These are phyloP conservation scores for Umbelopsis isabellina DNA, from an alignment of 192 early-diverging fungal genomes.

Conservation along the genomic window DNA sequence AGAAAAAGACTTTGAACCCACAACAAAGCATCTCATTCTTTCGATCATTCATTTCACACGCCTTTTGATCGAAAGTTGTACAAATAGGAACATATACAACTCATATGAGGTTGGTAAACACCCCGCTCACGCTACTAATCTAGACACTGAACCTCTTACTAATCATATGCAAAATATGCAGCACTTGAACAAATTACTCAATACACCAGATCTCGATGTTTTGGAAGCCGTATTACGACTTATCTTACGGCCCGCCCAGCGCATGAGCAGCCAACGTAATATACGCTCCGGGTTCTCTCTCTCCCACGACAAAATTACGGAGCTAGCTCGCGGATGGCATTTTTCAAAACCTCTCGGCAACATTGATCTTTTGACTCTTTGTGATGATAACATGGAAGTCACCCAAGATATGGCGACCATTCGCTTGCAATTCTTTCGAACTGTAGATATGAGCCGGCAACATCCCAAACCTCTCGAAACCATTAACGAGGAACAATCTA, in stretches of 20 bases:
- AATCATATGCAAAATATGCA: conserved; percentile 29
- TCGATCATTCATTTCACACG: conserved; percentile 78
- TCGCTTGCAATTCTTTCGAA: conserved; percentile 70
- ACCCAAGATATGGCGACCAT: conserved; percentile 47
- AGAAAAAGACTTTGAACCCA: conserved; percentile 55
- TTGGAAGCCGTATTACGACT: conserved; percentile 79
- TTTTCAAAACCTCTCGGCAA: conserved; percentile 47
- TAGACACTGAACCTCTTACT: not conserved
- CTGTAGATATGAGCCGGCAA: conserved; percentile 12
- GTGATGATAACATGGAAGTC: conserved; percentile 41
- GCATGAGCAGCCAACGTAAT: conserved; percentile 82
- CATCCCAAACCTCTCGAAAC: conserved; percentile 18
- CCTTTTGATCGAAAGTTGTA: conserved; percentile 90
- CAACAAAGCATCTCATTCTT: conserved; percentile 59
- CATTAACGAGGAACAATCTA: conserved; percentile 15
- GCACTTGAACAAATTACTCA: conserved; percentile 81
- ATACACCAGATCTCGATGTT: conserved; percentile 79
- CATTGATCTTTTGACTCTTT: conserved; percentile 52
- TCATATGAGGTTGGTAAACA: conserved; percentile 76
- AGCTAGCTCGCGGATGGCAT: conserved; percentile 67
- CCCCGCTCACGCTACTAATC: not conserved
- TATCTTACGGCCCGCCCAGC: conserved; percentile 85
- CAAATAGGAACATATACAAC: conserved; percentile 92
- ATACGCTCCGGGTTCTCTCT: conserved; percentile 58
- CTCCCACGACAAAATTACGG: conserved; percentile 59